Percentiles rank a stretch among this genome's conserved stretches.
phyloP scores from a whole-genome alignment of 352 stramenopile species.

The Globisporangium splendens region DNA sequence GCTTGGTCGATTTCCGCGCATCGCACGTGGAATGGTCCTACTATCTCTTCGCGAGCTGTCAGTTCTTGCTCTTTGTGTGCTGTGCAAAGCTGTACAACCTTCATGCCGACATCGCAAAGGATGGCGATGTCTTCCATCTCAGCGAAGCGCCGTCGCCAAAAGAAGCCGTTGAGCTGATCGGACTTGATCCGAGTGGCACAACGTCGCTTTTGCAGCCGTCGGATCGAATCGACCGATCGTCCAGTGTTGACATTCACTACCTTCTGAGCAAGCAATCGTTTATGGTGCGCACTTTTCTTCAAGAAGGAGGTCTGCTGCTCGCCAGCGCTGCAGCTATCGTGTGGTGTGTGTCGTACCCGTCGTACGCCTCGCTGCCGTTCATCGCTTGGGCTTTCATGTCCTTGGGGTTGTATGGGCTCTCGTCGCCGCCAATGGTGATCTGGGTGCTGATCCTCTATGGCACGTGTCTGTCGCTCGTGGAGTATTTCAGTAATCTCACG shows the following conservation, averaged over 20 bases:
- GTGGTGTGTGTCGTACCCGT: conserved; percentile 83
- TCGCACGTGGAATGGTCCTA: conserved; percentile 47
- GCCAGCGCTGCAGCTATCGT: conserved; percentile 62
- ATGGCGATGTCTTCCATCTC: conserved; percentile 13
- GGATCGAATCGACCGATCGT: conserved; percentile 17
- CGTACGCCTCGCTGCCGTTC: conserved; percentile 64
- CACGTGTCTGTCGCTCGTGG: conserved; percentile 42
- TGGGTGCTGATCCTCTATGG: conserved; percentile 65
- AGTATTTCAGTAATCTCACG: conserved; percentile 73
- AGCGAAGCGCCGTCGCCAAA: neutral
- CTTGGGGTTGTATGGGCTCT: conserved; percentile 61
- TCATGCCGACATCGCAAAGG: conserved; percentile 23
- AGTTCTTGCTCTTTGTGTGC: conserved; percentile 60
- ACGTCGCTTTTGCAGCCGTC: conserved; percentile 13
- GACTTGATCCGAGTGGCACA: neutral
- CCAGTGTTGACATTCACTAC: conserved; percentile 38
- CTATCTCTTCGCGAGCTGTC: conserved; percentile 58
- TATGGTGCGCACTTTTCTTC: conserved; percentile 55
- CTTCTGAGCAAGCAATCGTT: conserved; percentile 65
- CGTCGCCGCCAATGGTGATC: conserved; percentile 45
- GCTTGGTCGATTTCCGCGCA: conserved; percentile 54
- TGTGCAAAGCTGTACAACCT: conserved; percentile 67
- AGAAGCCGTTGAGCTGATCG: conserved; percentile 11
- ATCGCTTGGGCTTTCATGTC: conserved; percentile 65
- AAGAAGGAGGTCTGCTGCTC: conserved; percentile 63